Conservation (phyloP, 441 rosid species). For the Corymbia calophylla region DNA sequence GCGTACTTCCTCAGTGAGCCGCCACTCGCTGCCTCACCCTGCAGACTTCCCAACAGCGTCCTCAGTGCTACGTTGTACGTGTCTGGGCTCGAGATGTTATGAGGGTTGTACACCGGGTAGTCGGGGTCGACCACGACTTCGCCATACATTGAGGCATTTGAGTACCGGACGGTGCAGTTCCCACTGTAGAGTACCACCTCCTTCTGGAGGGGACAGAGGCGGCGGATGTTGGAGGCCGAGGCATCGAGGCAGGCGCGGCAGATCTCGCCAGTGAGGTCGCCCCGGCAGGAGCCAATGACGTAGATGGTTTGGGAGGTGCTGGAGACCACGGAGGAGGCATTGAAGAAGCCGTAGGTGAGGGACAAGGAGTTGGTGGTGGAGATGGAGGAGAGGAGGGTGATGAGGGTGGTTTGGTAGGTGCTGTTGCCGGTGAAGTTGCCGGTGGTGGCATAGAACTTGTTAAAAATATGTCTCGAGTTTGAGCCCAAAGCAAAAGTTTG, state of each 20-base stretch:
- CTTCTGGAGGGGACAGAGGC: neutral
- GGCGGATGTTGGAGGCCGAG: neutral
- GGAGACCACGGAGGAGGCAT: neutral
- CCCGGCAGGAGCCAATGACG: neutral
- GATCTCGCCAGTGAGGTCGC: fast-evolving
- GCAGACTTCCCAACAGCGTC: fast-evolving
- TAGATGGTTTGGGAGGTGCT: neutral
- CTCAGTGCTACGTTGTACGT: fast-evolving
- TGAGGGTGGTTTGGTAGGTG: no score
- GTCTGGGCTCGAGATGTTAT: neutral
- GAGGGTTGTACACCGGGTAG: fast-evolving
- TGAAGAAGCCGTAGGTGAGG: neutral
- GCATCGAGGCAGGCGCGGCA: fast-evolving
- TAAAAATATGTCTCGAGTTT: no score
- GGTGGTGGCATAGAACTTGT: neutral
- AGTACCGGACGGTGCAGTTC: neutral
- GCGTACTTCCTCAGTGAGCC: neutral
- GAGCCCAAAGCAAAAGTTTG: no score
- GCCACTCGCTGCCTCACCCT: fast-evolving
- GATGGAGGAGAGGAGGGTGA: no score
- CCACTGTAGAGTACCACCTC: neutral
- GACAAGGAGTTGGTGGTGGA: neutral
- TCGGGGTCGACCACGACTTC: neutral
- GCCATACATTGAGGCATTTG: neutral
- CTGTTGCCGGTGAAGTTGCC: neutral